Base-by-base conservation (phyloP, 2,329 filamentous ascomycete species). In the Calonectria leucothoes region DNA sequence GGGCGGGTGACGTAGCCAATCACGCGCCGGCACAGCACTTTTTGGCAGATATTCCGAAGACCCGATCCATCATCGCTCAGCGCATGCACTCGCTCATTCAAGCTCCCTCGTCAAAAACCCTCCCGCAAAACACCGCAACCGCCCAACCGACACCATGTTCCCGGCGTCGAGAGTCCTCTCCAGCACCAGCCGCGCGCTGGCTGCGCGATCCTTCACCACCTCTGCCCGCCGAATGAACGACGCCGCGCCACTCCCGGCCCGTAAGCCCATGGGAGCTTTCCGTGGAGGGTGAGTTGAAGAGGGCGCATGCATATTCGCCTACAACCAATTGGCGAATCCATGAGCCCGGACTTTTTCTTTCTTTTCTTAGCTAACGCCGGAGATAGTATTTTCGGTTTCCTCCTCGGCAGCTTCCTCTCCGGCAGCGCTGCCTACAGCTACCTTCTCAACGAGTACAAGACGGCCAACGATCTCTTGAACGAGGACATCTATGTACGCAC, bases 401-500 rank as follows among this genome's bases (percentile, higher is more conserved):
- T 98, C 65, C 89, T 97, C 76, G 96, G 96, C 77, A 93, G 94
- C 75, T 93, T 94, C 59, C 88, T 95, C 66, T 93, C 96, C 55
- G 95, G 95, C 81, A 91, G 90, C 66, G 93, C 92, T 72, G 94
- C 97, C 80, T 98, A 98, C 88, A 95, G 95, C 84, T 98, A 98
- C 85, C 91, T 98, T 78, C 87, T 98, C 80, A 92, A 96, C 83
- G 96, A 98, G 85, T 98, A 98, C 89, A 95, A 95, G 87, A 89
- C 95, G 52, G 94, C 95, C 79, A 98, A 98, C 87, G 94, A 98
- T 86, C 90, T 98, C 82, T 88, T 98, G 86, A 96, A 93, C 74
- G 95, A 98, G 86, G 96, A 98, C 86, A 98, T 98, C 84, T 96
- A 96, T 86, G 96, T 98, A 91, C 85, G 95, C 93, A 55, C 64